A percentile compares a stretch with the other conserved stretches of the same genome.
Conservation (phyloP, 108 stramenopile genomes). For the Aurantiochytrium sp. region DNA sequence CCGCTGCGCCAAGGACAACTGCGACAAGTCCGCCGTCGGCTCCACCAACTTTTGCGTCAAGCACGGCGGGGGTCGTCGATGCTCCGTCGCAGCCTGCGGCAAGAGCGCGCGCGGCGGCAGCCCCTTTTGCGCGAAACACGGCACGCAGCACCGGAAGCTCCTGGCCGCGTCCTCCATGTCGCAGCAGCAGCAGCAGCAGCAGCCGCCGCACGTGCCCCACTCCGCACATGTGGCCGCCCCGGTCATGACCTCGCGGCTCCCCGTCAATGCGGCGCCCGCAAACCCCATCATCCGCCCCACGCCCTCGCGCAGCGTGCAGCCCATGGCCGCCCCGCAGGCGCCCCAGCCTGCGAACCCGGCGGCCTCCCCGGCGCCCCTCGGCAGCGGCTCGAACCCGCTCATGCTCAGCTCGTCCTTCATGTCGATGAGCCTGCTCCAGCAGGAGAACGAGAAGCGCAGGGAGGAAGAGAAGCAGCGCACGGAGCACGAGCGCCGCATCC, state of each 20-base stretch:
- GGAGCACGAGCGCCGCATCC: background rate
- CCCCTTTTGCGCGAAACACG: conserved; percentile 86
- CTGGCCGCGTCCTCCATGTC: background rate
- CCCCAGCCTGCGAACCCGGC: background rate
- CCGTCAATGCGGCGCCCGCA: background rate
- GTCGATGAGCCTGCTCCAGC: background rate
- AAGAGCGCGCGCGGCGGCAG: conserved; percentile 96
- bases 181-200: background rate
- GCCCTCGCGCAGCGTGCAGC: background rate
- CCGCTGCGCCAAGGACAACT: conserved; percentile 80
- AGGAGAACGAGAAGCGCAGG: background rate
- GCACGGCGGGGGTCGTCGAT: conserved; percentile 96
- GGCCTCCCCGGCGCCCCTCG: too few species aligned
- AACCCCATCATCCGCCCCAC: background rate
- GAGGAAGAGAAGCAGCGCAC: too few species aligned
- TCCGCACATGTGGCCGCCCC: too few species aligned
- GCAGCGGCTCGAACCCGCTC: background rate
- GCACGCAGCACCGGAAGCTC: conserved; percentile 39
- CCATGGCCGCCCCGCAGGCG: background rate
- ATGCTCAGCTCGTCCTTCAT: background rate
- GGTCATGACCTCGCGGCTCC: background rate
- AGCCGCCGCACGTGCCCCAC: background rate
- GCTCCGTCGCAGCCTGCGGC: conserved; percentile 73
- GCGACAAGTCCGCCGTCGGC: conserved; percentile 92
- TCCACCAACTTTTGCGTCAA: conserved; percentile 86